These are phyloP conservation scores for Lasiodiplodia sp. DNA, from an alignment of 2,329 filamentous ascomycete genomes.

Conservation along the genomic window DNA sequence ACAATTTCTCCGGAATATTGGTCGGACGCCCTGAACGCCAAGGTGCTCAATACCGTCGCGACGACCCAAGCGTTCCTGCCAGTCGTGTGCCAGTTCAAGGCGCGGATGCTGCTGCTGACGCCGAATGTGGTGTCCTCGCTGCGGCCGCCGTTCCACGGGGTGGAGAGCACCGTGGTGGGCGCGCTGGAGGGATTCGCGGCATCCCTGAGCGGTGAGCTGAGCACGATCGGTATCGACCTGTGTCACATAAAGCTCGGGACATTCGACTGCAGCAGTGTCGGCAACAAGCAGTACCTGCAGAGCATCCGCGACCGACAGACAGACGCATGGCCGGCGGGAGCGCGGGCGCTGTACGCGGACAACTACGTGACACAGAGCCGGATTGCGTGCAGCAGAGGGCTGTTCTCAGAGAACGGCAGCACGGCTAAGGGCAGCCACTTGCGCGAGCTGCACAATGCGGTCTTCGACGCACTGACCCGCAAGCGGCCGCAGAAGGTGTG, in stretches of 20 bases:
- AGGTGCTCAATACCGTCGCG: slow-evolving; percentile 87
- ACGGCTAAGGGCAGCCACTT: slow-evolving; percentile 71
- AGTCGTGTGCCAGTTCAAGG: slow-evolving; percentile 59
- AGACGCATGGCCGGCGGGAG: slow-evolving; percentile 47
- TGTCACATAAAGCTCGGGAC: slow-evolving; percentile 90
- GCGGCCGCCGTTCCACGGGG: slow-evolving; percentile 79
- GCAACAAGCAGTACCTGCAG: slow-evolving; percentile 51
- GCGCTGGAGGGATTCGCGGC: slow-evolving; percentile 87
- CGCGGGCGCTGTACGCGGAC: slow-evolving; percentile 44
- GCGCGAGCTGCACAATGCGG: slow-evolving; percentile 80
- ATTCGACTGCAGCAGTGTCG: slow-evolving; percentile 79
- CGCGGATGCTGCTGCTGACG: slow-evolving; percentile 78
- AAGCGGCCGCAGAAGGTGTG: slow-evolving; percentile 67
- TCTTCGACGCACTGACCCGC: slow-evolving; percentile 86
- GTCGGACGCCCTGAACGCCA: slow-evolving; percentile 90
- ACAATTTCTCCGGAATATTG: slow-evolving; percentile 84
- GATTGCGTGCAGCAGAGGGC: slow-evolving; percentile 58
- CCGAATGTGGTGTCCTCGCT: slow-evolving; percentile 82
- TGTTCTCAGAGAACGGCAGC: slow-evolving; percentile 55
- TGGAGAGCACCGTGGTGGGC: slow-evolving; percentile 84
- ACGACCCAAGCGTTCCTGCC: slow-evolving; percentile 85
- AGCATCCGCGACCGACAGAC: slow-evolving; percentile 42
- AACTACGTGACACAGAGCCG: slow-evolving; percentile 49
- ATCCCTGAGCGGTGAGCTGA: slow-evolving; percentile 80
- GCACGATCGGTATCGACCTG: slow-evolving; percentile 77